Evolutionary conservation across 2,329 filamentous ascomycete species (phyloP).

Genomic region (Herpotrichia juniperi): DNA sequence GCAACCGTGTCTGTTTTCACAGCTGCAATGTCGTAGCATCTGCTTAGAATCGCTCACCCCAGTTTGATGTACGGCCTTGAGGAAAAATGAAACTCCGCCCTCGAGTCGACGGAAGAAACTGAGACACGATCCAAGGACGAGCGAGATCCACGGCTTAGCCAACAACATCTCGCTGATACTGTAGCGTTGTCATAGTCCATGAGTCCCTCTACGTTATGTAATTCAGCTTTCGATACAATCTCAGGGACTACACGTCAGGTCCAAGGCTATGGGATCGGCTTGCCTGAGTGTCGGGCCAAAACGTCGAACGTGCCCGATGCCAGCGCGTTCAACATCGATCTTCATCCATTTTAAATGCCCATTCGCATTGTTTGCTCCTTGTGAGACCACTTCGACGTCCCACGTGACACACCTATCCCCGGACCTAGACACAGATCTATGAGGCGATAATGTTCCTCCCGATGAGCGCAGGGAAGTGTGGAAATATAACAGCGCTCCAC

Average conservation of each 20-base stretch:
- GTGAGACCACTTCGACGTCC: slow-evolving; percentile 4
- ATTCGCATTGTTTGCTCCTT: slow-evolving; percentile 6
- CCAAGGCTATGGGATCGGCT: slow-evolving; percentile 20
- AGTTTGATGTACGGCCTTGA: slow-evolving; percentile 1
- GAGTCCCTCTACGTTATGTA: slow-evolving; percentile 13
- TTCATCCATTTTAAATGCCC: background rate
- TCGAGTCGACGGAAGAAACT: background rate
- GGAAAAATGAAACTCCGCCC: slow-evolving; percentile 6
- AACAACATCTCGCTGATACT: background rate
- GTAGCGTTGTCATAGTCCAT: background rate
- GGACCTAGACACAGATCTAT: background rate
- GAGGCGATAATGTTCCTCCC: background rate
- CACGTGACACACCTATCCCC: slow-evolving; percentile 14
- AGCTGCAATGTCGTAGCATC: slow-evolving; percentile 9
- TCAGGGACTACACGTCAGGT: slow-evolving; percentile 19
- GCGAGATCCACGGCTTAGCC: background rate
- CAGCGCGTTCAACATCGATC: slow-evolving; percentile 2
- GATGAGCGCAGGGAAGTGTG: slow-evolving; percentile 2
- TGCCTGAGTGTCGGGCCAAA: slow-evolving; percentile 16
- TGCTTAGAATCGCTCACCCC: slow-evolving; percentile 4
- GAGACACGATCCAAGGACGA: slow-evolving; percentile 2
- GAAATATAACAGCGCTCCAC: background rate
- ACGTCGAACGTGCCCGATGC: slow-evolving; percentile 16
- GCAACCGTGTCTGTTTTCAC: slow-evolving; percentile 15
- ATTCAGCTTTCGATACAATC: slow-evolving; percentile 16